Percentiles rank a stretch among this genome's conserved stretches.
These are phyloP conservation scores for Ailanthus altissimus DNA, from an alignment of 345 rosid genomes.

Conservation along the genomic window DNA sequence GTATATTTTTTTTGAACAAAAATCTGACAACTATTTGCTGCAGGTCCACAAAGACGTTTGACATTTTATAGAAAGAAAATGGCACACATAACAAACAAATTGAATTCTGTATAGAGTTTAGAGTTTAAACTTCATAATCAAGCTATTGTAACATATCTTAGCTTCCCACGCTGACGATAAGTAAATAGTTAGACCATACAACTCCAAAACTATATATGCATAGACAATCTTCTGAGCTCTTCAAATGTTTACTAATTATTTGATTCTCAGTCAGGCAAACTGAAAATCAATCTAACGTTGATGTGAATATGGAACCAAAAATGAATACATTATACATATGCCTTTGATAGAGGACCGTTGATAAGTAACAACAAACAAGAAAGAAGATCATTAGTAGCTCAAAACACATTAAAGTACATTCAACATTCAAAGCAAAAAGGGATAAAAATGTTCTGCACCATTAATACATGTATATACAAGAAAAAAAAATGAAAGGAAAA, in stretches of 20 bases:
- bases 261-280: background rate
- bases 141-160: background rate
- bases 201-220: background rate
- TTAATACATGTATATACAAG: background rate
- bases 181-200: conserved; percentile 5
- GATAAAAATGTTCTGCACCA: background rate
- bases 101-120: conserved; percentile 1
- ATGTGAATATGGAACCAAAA: background rate
- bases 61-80: background rate
- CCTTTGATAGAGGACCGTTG: background rate
- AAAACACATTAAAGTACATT: background rate
- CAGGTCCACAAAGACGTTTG: background rate
- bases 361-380: background rate
- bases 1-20: no score
- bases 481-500: no score
- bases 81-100: background rate
- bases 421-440: background rate
- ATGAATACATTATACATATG: background rate
- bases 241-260: background rate
- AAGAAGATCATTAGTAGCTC: background rate
- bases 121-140: background rate
- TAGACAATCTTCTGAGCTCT: background rate
- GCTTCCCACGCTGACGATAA: background rate
- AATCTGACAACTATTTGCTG: background rate
- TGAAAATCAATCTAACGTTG: background rate